Evolutionary conservation across 2,329 filamentous ascomycete species (phyloP).

Genomic region (Stagonosporopsis tanaceti): DNA sequence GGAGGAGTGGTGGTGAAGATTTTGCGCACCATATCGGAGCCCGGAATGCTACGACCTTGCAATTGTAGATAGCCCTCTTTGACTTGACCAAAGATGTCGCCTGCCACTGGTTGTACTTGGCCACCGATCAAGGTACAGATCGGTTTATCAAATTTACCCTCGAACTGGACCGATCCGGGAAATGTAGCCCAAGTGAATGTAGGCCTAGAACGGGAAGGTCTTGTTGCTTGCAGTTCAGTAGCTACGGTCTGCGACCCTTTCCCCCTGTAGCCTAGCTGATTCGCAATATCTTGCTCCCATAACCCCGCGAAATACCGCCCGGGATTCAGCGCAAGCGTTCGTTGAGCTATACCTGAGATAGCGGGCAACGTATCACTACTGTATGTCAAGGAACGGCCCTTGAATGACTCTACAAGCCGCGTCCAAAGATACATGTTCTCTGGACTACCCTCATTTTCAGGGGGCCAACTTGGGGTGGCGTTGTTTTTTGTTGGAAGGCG

Average conservation of each 20-base stretch:
- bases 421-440: neutral
- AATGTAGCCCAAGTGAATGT: slow-evolving; percentile 3
- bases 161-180: neutral
- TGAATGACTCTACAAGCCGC: neutral
- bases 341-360: slow-evolving; percentile 17
- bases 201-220: neutral
- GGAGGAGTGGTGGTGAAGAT: neutral
- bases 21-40: neutral
- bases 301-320: slow-evolving; percentile 16
- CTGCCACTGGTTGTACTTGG: too few relatives aligned
- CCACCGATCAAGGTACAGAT: neutral
- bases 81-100: neutral
- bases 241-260: neutral
- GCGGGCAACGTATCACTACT: slow-evolving; percentile 15
- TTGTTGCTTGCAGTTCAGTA: neutral
- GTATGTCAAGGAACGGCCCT: slow-evolving; percentile 3
- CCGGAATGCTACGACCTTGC: neutral
- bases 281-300: slow-evolving; percentile 7
- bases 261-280: neutral
- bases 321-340: neutral
- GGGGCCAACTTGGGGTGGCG: too few relatives aligned
- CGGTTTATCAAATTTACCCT: neutral
- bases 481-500: too few relatives aligned
- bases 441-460: too few relatives aligned
- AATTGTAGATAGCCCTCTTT: neutral